Evolutionary conservation across 139 green algal species (phyloP), one percentile per base, ranked within the genome.

Genomic region (Chlamydomonas eustigma): DNA sequence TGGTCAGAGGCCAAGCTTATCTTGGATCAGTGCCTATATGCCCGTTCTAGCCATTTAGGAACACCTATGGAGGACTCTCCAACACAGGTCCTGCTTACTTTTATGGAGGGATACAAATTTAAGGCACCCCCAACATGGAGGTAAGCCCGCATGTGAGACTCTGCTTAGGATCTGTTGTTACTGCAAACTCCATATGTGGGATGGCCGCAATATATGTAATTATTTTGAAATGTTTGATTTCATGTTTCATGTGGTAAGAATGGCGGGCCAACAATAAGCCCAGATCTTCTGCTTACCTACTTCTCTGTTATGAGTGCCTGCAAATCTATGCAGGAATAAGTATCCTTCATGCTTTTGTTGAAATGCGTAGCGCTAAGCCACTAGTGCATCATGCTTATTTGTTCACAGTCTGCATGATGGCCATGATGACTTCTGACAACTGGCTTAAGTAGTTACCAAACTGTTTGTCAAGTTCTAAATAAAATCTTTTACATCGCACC

Each of bases 61-160:
- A 32, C 74, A 18, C 8, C 66, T 0, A 58, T 91, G 0, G 32
- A 84, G 31, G 92, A 97, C 77, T 89, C 85, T 2, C 93, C 92
- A 44, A 85, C 69, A 33, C 79, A 69, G 3, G 89, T 90, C 36
- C 84, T 96, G 82, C 82, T 96, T 70, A 64, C 80, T 2, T 88
- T 92, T 68, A 97, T 98, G 91, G 81, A 39, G 2, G 36, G 50
- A 12, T 68, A 90, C 31, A 52, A 80, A 50, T 92, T 80, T 73
- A 6, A 50, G 36, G 89, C 91, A 0, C 95, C 95, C 0, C 5
- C 44, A 0, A 77, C 76, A 65, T 98, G 94, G 94, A 75, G 70
- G 28, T 79, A 39, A 31, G 65, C 50, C 5, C 4, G n/a, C n/a
- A n/a, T 28, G 22, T 22, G 50, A 28, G 50, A 63, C 50, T 22